Conservation (phyloP, 2,329 filamentous ascomycete species). For the Botrytis elliptica region DNA sequence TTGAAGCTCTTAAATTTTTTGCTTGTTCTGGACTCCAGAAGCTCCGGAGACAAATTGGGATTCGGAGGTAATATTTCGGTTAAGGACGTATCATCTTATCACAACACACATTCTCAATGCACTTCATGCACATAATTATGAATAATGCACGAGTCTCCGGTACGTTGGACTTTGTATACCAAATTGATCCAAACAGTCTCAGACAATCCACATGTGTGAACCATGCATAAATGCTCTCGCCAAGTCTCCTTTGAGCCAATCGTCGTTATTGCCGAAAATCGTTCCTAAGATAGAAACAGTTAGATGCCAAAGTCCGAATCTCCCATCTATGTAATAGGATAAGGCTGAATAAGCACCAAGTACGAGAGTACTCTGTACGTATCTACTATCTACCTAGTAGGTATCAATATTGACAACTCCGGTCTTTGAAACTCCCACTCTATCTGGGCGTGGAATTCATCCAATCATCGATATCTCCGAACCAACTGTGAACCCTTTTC, state of each 20-base stretch:
- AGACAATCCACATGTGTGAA: background rate
- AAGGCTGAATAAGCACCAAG: background rate
- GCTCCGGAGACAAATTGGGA: conserved; percentile 4
- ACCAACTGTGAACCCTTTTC: background rate
- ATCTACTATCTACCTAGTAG: no score
- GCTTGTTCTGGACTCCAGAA: conserved; percentile 6
- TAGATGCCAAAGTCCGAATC: conserved; percentile 1
- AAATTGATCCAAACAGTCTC: background rate
- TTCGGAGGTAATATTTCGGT: background rate
- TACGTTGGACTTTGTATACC: background rate
- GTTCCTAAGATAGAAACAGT: background rate
- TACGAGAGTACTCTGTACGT: no score
- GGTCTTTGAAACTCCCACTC: background rate
- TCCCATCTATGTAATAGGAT: background rate
- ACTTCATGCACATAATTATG: background rate
- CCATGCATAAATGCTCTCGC: background rate
- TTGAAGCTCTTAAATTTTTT: background rate
- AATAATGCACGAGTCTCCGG: background rate
- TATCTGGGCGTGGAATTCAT: background rate
- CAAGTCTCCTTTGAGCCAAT: background rate
- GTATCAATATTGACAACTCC: background rate
- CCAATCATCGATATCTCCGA: background rate
- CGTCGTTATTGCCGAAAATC: background rate
- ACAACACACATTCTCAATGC: background rate
- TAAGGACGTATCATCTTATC: background rate